Evolutionary conservation across 768 basidiomycete species (phyloP), one percentile per base, ranked within the genome.

Genomic region (Mycena rosella): DNA sequence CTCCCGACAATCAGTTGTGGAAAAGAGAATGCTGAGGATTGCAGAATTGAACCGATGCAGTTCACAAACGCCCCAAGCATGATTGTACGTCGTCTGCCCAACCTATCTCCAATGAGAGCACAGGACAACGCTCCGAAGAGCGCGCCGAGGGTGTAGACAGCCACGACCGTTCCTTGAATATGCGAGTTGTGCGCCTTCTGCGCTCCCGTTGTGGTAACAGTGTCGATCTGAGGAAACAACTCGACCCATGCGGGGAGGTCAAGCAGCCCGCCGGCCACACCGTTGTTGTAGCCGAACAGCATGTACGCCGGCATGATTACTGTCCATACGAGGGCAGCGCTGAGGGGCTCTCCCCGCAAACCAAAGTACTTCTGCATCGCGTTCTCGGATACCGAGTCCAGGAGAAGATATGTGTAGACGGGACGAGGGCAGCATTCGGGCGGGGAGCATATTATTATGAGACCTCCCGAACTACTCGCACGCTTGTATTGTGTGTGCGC

Each of bases 41-140:
- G 89, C 15, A 91, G 78, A 62, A 89, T 87, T 9, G 88, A 88
- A 8, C 90, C 90, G 38, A 87, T 78, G 53, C 88, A 84, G 86
- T 90, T 90, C 57, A 90, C 82, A 26, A 85, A 72, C 11, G 86
- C 86, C 24, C 90, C 91, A 14, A 89, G 63, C 42, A 84, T 77
- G 29, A 91, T 91, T 2, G 88, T 87, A 54, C 80, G 82, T 38
- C 87, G 83, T 57, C 90, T 83, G 5, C 90, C 90, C 3, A 91
- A 78, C 53, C 76, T 76, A 77, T 92, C 90, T 9, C 89, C 81
- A 26, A 90, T 74, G 85, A 87, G 83, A 3, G 91, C 77, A 60
- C 89, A 91, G 1, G 87, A 87, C 45, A 92, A 73, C 5, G 90
- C 89, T 8, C 91, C 91, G 20, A 85, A 73, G 53, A 92, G 79